Evolutionary conservation across 176 grass and related monocot genomes (phyloP).

Genomic region (Carex scoparia): DNA sequence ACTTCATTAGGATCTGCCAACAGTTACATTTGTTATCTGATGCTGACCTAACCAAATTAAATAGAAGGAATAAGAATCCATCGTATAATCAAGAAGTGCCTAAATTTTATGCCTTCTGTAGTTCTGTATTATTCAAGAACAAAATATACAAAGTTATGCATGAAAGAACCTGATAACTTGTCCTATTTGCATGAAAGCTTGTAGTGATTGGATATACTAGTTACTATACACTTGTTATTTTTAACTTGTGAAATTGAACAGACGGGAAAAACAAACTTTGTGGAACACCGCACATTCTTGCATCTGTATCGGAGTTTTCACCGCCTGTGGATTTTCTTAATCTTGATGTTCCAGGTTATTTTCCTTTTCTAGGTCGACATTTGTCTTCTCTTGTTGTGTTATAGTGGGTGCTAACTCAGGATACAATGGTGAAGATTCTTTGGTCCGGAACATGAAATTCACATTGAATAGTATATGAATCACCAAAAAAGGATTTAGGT

Average conservation of each 20-base stretch:
- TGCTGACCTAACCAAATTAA: not conserved
- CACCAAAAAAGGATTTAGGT: not conserved
- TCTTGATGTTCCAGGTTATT: conserved; percentile 93
- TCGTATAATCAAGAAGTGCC: not conserved
- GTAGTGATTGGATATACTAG: not conserved
- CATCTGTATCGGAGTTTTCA: conserved; percentile 95
- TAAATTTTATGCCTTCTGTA: not conserved
- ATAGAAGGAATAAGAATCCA: not conserved
- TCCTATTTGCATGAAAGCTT: not conserved
- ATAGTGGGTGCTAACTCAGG: not conserved
- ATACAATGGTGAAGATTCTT: not conserved
- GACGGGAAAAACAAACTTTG: conserved; percentile 92
- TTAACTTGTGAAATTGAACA: conserved; percentile 27
- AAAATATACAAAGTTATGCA: not conserved
- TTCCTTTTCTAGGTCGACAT: not conserved
- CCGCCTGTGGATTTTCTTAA: conserved; percentile 96
- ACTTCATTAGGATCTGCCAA: not conserved
- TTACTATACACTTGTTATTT: not conserved
- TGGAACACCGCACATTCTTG: conserved; percentile 96
- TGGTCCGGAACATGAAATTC: conserved; percentile 1
- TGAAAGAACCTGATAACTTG: not conserved
- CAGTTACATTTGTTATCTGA: not conserved
- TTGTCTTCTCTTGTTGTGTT: not conserved
- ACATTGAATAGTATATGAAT: not conserved
- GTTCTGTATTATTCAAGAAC: conserved; percentile 2